Evolutionary conservation across 305 asterid species (phyloP).

Genomic region (Fraxinus sp.): DNA sequence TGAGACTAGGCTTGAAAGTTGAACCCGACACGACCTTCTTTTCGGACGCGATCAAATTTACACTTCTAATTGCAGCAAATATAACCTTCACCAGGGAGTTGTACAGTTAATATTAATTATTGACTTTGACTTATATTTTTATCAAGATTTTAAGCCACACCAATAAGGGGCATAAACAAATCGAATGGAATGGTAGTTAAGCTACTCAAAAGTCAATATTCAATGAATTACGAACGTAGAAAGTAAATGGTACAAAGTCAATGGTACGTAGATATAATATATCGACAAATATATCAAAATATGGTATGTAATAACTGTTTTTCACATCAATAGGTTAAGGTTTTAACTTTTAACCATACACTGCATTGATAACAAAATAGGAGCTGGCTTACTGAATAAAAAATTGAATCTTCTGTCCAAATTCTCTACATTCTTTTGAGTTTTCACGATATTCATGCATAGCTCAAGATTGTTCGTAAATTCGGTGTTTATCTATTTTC

Average conservation of each 20-base stretch:
- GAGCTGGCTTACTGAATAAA: background rate
- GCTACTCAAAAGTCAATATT: background rate
- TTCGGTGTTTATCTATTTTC: background rate
- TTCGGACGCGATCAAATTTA: background rate
- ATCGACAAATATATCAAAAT: background rate
- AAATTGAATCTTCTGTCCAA: background rate
- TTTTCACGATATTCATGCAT: slow-evolving; percentile 23
- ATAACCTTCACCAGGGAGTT: background rate
- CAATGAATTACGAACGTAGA: background rate
- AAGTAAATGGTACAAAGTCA: background rate
- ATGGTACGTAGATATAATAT: background rate
- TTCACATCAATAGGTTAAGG: background rate
- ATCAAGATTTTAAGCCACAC: background rate
- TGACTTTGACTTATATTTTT: no score
- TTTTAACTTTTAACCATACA: no score
- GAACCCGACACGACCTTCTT: background rate
- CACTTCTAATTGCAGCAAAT: background rate
- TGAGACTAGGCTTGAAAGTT: background rate
- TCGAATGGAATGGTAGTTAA: background rate
- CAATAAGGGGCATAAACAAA: background rate
- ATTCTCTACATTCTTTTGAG: background rate
- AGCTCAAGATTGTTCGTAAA: background rate
- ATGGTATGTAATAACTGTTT: background rate
- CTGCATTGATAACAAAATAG: background rate
- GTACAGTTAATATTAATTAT: background rate